Percentiles rank a stretch among this genome's conserved stretches.
phyloP scores from a whole-genome alignment of 2,329 filamentous ascomycete species.

The Botrytis galanthina region DNA sequence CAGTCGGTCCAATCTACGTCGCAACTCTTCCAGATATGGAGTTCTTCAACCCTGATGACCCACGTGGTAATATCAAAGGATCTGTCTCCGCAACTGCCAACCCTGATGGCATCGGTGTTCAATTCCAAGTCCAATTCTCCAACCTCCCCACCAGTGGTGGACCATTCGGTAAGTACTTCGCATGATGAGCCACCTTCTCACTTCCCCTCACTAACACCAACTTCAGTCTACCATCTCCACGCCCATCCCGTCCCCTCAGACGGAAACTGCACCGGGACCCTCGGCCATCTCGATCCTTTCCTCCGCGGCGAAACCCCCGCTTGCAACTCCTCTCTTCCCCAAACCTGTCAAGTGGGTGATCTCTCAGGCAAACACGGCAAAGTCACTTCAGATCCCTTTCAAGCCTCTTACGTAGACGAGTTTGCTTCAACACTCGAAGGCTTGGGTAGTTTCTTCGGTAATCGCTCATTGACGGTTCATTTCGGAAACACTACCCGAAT shows the following conservation, averaged over 20 bases:
- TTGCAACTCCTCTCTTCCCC: conserved; percentile 57
- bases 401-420: conserved; percentile 52
- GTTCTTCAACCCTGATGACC: conserved; percentile 48
- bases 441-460: conserved; percentile 59
- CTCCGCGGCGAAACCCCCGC: conserved; percentile 53
- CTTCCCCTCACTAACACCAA: conserved; percentile 20
- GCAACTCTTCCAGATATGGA: conserved; percentile 50
- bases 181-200: too few relatives aligned
- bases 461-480: conserved; percentile 64
- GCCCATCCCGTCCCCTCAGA: conserved; percentile 57
- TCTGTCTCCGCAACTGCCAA: conserved; percentile 48
- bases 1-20: conserved; percentile 51
- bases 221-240: conserved; percentile 70
- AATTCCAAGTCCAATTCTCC: conserved; percentile 54
- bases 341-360: conserved; percentile 74
- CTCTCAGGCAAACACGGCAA: conserved; percentile 71
- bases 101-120: conserved; percentile 53
- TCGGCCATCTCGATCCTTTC: conserved; percentile 70
- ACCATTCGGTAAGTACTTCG: conserved; percentile 54
- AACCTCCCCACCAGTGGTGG: conserved; percentile 57
- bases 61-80: conserved; percentile 55
- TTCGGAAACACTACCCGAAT: conserved; percentile 62
- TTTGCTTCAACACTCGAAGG: conserved; percentile 55
- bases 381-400: conserved; percentile 52
- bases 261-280: conserved; percentile 70